Base-by-base conservation (phyloP, 257 asterid genomes). In the Solanum gracilifrons region DNA sequence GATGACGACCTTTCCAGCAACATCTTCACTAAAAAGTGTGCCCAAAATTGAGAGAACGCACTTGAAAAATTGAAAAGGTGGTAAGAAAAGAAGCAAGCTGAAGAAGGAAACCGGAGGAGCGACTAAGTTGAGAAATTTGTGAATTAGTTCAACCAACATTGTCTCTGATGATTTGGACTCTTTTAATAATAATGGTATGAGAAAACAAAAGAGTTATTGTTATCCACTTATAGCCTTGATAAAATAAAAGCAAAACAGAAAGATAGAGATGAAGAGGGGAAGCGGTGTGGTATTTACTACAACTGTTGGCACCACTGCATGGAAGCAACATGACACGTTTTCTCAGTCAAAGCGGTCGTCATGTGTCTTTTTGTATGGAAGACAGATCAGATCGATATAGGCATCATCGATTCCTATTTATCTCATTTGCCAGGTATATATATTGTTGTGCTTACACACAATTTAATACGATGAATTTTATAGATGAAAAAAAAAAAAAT, bases 1-100 rank as follows among this genome's bases (percentile, higher is more conserved):
- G 87, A 94, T 85, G n/a, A 94, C 94, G 0, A 95, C 95, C 27
- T 94, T 95, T 83, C 96, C 96, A 87, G 95, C 89, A 21, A 95
- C 75, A 62, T 92, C 77, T 36, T 94, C 96, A 46, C 87, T 69
- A 92, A 92, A 92, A 43, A 93, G 9, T 20, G 95, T 90, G 18
- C 94, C 89, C 75, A 92, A 91, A 9, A 91, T 0, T 75, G 62
- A 88, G 18, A 13, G 89, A 43, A 90, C 25, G 0, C 85, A 87
- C 84, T 92, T 90, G 94, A 89, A 91, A 73, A 71, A 75, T 11
- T 88, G 91, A 92, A 91, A 94, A 12, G 75, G 87, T 1, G 95
- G 96, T 41, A 86, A 85, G 86, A 94, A 85, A 85, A 87, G 86
- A 66, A 87, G 18, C 76, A 91, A 86, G 25, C 90, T 90, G 51